Conservation (phyloP, 2,329 filamentous ascomycete genomes). For the Fusarium stilboides region DNA sequence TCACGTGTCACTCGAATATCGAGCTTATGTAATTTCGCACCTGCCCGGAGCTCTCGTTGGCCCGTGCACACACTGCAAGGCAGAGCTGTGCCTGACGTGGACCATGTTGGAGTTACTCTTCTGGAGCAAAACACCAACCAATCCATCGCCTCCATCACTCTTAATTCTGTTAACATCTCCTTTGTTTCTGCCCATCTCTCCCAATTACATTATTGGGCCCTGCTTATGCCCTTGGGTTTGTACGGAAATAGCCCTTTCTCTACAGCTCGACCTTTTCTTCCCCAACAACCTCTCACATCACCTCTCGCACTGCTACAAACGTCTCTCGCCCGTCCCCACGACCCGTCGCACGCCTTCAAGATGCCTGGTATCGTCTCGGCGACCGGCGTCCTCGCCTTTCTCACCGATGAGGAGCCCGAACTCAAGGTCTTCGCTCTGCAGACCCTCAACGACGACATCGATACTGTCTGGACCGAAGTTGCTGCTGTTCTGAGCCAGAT, state of each 20-base stretch:
- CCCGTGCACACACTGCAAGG: conserved; percentile 53
- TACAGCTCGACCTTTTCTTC: conserved; percentile 30
- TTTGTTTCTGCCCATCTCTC: conserved; percentile 17
- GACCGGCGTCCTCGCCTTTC: conserved; percentile 93
- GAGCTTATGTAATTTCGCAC: conserved; percentile 43
- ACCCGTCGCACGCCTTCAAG: conserved; percentile 49
- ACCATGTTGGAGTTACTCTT: conserved; percentile 53
- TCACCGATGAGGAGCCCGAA: conserved; percentile 94
- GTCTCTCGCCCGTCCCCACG: conserved; percentile 38
- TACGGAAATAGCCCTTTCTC: conserved; percentile 38
- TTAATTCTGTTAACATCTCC: conserved; percentile 28
- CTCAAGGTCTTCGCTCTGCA: conserved; percentile 96
- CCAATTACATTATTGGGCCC: conserved; percentile 22
- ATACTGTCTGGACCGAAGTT: conserved; percentile 97
- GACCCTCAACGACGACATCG: conserved; percentile 95
- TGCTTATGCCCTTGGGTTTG: conserved; percentile 46
- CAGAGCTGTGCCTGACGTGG: conserved; percentile 65
- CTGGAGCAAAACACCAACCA: conserved; percentile 51
- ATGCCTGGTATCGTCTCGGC: conserved; percentile 98
- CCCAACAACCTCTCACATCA: conserved; percentile 36
- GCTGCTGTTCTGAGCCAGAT: conserved; percentile 93
- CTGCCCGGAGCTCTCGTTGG: conserved; percentile 47
- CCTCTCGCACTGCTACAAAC: conserved; percentile 38
- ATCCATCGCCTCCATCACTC: conserved; percentile 37
- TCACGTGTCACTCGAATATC: conserved; percentile 22